These are phyloP conservation scores for Remersonia thermophila DNA, from an alignment of 2,329 filamentous ascomycete genomes.

Conservation along the genomic window DNA sequence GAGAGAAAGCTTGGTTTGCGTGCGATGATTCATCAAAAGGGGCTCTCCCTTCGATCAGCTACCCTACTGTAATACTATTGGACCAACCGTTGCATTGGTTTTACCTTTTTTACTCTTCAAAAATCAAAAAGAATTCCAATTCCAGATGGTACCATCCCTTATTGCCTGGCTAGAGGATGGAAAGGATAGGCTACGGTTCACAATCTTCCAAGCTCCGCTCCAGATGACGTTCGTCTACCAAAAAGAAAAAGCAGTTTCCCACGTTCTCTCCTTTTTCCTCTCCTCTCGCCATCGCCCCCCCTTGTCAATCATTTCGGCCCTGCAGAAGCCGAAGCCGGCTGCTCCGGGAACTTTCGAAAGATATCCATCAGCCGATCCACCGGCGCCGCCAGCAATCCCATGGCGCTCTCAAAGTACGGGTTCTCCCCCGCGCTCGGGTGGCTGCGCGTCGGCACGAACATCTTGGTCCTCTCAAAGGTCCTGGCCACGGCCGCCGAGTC, in stretches of 20 bases:
- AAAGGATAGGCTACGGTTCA: too few species aligned
- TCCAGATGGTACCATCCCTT: too few species aligned
- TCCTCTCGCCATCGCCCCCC: not conserved
- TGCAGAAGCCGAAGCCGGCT: constrained; percentile 4
- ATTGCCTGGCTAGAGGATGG: too few species aligned
- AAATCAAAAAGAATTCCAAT: too few species aligned
- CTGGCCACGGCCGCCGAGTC: constrained; percentile 27
- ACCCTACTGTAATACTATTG: too few species aligned
- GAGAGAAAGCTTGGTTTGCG: too few species aligned
- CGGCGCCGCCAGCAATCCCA: constrained; percentile 41
- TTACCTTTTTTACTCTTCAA: too few species aligned
- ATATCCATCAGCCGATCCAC: constrained; percentile 44
- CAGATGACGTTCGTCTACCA: not conserved
- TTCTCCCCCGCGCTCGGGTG: constrained; percentile 37
- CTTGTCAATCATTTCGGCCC: not conserved
- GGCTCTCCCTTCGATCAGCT: too few species aligned
- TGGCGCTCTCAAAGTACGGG: constrained; percentile 43
- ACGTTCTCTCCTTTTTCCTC: not conserved
- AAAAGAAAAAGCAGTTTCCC: not conserved
- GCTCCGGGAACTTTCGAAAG: constrained; percentile 32
- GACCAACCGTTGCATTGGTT: too few species aligned
- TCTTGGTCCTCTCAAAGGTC: constrained; percentile 38
- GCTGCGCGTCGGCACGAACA: constrained; percentile 38
- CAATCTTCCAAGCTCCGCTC: too few species aligned
- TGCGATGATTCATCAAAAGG: too few species aligned